Evolutionary conservation across 192 early-diverging fungal genomes (phyloP).

Genomic region (Entomortierella lignicola): DNA sequence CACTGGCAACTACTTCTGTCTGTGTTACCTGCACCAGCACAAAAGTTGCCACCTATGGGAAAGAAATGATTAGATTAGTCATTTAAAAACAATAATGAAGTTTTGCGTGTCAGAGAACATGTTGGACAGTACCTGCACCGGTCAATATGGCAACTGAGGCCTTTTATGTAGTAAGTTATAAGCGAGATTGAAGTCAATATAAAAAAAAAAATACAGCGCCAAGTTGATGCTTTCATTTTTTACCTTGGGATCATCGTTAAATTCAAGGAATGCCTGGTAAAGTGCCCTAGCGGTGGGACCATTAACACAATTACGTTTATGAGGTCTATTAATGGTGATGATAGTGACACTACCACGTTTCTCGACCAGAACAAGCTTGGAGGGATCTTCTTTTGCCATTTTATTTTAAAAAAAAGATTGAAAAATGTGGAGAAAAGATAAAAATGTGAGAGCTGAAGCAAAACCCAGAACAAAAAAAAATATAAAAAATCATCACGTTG

Average conservation of each 20-base stretch:
- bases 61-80: background rate
- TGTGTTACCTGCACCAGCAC: constrained; percentile 60
- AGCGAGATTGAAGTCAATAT: too few relatives aligned
- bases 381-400: constrained; percentile 29
- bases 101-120: background rate
- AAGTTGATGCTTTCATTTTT: background rate
- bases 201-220: background rate
- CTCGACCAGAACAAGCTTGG: constrained; percentile 33
- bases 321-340: constrained; percentile 56
- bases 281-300: constrained; percentile 54
- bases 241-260: constrained; percentile 57
- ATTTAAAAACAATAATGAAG: too few relatives aligned
- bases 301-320: constrained; percentile 63
- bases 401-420: background rate
- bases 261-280: constrained; percentile 60
- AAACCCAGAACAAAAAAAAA: too few relatives aligned
- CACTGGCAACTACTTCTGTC: background rate
- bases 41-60: constrained; percentile 56
- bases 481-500: too few relatives aligned
- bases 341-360: constrained; percentile 33
- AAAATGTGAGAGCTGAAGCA: background rate
- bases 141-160: constrained; percentile 57
- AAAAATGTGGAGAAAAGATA: background rate
- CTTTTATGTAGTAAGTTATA: background rate
- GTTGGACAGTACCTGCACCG: constrained; percentile 45